Percentiles rank a stretch among this genome's conserved stretches.
Evolutionary conservation across 495 filamentous ascomycete species (phyloP).

Genomic region (Annulohypoxylon bovei): DNA sequence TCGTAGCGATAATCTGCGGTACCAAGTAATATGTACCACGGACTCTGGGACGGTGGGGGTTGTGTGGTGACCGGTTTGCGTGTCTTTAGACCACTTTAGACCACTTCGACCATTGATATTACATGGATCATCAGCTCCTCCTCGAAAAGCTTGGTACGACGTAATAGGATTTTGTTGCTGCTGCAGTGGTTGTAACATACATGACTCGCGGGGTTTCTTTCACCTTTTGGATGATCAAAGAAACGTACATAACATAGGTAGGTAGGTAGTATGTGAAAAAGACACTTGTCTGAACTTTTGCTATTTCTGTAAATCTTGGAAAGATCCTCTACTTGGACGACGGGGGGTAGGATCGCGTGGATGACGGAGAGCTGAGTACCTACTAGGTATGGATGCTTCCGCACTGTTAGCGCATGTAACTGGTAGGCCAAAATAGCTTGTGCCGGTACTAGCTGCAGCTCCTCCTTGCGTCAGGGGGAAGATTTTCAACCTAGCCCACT

Average conservation of each 20-base stretch:
- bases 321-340: conserved; percentile 8
- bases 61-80: background rate
- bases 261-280: too few relatives aligned
- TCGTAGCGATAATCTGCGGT: conserved; percentile 14
- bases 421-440: background rate
- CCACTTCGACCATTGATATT: conserved; percentile 19
- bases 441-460: conserved; percentile 11
- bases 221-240: conserved; percentile 17
- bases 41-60: background rate
- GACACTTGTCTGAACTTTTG: conserved; percentile 10
- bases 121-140: conserved; percentile 18
- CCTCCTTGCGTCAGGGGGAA: conserved; percentile 35
- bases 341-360: conserved; percentile 6
- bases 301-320: conserved; percentile 29
- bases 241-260: background rate
- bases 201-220: conserved; percentile 31
- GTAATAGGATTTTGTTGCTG: conserved; percentile 9
- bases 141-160: conserved; percentile 17
- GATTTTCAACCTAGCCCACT: conserved; percentile 17
- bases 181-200: background rate
- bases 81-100: conserved; percentile 3
- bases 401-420: conserved; percentile 13
- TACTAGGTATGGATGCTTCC: background rate
- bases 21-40: background rate
- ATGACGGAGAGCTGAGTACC: conserved; percentile 21